Conservation (phyloP, 2,329 filamentous ascomycete genomes). For the Calonectria montana region DNA sequence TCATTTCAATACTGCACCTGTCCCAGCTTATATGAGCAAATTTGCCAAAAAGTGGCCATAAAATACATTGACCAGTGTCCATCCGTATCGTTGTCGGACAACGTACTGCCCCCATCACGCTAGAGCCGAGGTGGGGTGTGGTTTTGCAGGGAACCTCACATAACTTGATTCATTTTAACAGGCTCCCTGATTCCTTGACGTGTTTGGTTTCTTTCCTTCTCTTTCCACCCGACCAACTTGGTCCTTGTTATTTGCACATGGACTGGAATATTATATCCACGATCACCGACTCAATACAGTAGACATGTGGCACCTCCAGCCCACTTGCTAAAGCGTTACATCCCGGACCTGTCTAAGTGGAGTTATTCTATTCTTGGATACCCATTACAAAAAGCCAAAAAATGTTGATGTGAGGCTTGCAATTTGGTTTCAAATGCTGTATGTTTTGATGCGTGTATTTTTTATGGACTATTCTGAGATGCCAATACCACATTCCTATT, state of each 20-base stretch:
- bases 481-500: background rate
- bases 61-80: background rate
- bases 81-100: constrained; percentile 6
- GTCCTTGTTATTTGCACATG: background rate
- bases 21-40: background rate
- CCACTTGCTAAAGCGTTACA: constrained; percentile 14
- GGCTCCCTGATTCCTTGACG: background rate
- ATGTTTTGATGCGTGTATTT: background rate
- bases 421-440: background rate
- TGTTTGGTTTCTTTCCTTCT: background rate
- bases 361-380: constrained; percentile 15
- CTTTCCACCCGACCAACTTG: background rate
- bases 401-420: background rate
- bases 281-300: background rate
- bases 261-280: background rate
- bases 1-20: background rate
- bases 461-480: background rate
- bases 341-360: constrained; percentile 16
- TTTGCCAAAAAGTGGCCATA: background rate
- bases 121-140: background rate
- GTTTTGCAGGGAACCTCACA: background rate
- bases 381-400: background rate
- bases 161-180: background rate
- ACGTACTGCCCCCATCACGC: constrained; percentile 15
- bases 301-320: constrained; percentile 5